Evolutionary conservation across 805 yeast species (phyloP).

Genomic region (Tetrapisispora pingtungensis): DNA sequence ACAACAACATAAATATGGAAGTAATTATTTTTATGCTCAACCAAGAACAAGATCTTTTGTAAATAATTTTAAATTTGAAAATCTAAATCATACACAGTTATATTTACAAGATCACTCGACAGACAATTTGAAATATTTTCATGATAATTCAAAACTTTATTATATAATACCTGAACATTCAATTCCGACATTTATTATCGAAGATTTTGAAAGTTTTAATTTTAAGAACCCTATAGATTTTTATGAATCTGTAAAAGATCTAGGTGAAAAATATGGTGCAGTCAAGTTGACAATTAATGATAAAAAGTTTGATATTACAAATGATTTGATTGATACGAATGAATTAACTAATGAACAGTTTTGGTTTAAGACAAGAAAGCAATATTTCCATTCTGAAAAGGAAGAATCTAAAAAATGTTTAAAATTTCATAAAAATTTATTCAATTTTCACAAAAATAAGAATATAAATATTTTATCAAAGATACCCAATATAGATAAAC

Average conservation of each 20-base stretch:
- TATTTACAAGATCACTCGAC: background rate
- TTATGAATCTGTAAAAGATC: conserved; percentile 15
- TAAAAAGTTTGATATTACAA: background rate
- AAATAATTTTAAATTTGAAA: conserved; percentile 10
- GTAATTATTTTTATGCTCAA: conserved; percentile 8
- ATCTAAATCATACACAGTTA: conserved; percentile 5
- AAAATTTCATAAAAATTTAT: conserved; percentile 39
- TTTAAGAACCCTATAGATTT: conserved; percentile 11
- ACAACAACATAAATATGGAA: background rate
- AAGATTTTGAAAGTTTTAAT: conserved; percentile 7
- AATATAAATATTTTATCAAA: conserved; percentile 26
- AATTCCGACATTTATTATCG: conserved; percentile 15
- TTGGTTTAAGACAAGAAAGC: conserved; percentile 22
- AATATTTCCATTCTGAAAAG: conserved; percentile 22
- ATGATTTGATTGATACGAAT: conserved; percentile 3
- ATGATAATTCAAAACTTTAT: conserved; percentile 11
- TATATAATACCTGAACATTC: conserved; percentile 14
- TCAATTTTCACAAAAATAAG: conserved; percentile 33
- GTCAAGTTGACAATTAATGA: conserved; percentile 11
- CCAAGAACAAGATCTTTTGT: conserved; percentile 10
- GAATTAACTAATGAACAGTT: conserved; percentile 14
- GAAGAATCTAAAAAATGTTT: conserved; percentile 35
- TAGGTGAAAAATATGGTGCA: conserved; percentile 21
- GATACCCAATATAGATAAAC: conserved; percentile 57
- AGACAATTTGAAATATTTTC: conserved; percentile 5